Evolutionary conservation across 1,284 basidiomycete species (phyloP), one percentile per base, ranked within the genome.

Genomic region (Ustilago cynodontis): DNA sequence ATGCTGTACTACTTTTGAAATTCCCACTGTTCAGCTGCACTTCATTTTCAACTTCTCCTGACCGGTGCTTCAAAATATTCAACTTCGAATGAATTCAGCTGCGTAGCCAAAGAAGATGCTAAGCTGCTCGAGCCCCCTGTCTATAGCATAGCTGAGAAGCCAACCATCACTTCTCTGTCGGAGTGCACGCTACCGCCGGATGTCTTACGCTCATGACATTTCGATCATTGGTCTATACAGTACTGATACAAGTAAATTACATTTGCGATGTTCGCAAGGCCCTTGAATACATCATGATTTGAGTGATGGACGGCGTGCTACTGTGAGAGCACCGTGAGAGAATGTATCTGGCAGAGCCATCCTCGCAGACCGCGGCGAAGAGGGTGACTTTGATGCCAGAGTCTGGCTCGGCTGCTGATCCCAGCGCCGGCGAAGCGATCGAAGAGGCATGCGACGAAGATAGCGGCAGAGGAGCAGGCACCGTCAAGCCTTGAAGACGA

Each of bases 401-500:
- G 14, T 37, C 54, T 8, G 68, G 62, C 35, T 60, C 68, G 22
- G 26, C 18, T 5, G 50, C 41, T 3, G 60, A 59, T n/a, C 39
- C 51, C 16, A 66, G 45, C 29, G 51, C 31, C 1, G 65, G 70
- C 45, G 71, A 73, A n/a, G 65, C 22, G 3, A 69, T 50, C 53
- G 60, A 60, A 16, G 54, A 62, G 14, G 65, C 28, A 6, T 62
- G 55, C 54, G 60, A 60, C 11, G 50, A 62, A 22, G 71, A 73
- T 29, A 73, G 51, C 24, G 71, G 57, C 50, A 73, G 51, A 9
- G 71, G 65, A 9, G 62, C 61, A 20, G 71, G 71, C 49, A 73
- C 71, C 1, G 65, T 73, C 43, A 73, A 24, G 5, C 71, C 71
- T 28, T 65, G 65, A 50, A 64, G 26, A 43, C 61, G 57, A 31